These are phyloP conservation scores for Tanacetum coccineum DNA, from an alignment of 129 eudicot genomes.

Conservation along the genomic window DNA sequence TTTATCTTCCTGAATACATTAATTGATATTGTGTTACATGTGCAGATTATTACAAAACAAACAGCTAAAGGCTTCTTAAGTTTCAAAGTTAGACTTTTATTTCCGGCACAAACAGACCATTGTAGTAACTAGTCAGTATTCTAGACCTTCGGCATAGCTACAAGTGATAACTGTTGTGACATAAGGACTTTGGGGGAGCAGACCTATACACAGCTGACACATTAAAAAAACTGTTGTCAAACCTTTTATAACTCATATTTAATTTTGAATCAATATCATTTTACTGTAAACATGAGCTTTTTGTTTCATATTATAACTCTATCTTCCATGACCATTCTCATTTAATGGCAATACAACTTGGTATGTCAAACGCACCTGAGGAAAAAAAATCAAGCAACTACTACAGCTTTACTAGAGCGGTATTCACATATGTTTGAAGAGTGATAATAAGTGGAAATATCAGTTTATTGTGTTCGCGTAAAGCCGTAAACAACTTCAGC, in stretches of 20 bases:
- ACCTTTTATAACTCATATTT: too few species aligned
- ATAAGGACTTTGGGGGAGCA: too few species aligned
- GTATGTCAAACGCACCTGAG: too few species aligned
- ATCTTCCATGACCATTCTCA: background rate
- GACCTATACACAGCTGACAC: background rate
- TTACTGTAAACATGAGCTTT: background rate
- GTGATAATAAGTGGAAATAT: too few species aligned
- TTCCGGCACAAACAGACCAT: background rate
- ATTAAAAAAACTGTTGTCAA: background rate
- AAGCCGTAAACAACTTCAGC: too few species aligned
- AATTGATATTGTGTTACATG: background rate
- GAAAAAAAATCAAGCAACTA: too few species aligned
- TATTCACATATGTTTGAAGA: too few species aligned
- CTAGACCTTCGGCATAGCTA: background rate
- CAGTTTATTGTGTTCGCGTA: too few species aligned
- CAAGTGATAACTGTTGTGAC: background rate
- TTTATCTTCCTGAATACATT: too few species aligned
- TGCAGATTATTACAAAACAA: background rate
- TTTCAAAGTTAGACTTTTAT: background rate
- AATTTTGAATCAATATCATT: too few species aligned
- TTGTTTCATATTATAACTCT: background rate
- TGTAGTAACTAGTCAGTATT: background rate
- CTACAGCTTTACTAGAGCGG: too few species aligned
- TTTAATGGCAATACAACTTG: background rate
- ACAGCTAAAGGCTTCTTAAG: background rate